Conservation (phyloP, 192 early-diverging fungal genomes). For the Coemansia sp. region DNA sequence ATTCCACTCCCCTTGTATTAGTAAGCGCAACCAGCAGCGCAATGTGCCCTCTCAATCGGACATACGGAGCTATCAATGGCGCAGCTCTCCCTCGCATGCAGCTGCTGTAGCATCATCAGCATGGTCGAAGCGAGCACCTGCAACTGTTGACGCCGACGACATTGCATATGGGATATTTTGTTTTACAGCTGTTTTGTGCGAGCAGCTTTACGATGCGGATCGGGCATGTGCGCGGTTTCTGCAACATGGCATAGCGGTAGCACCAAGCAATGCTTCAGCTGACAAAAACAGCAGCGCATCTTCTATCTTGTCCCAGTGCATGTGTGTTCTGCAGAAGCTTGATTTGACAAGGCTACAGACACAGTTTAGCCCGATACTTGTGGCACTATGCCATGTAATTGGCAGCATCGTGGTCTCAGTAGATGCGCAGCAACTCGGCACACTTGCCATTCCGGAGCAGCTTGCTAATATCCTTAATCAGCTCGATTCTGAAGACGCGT, state of each 20-base stretch:
- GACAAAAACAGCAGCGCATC: background rate
- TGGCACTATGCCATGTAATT: slow-evolving; percentile 17
- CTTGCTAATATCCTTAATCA: background rate
- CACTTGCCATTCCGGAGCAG: too few species aligned
- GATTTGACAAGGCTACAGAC: slow-evolving; percentile 9
- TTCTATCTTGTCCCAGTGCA: slow-evolving; percentile 7
- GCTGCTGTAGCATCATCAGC: too few species aligned
- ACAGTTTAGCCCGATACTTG: slow-evolving; percentile 17
- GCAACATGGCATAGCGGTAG: background rate
- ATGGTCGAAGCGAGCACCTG: too few species aligned
- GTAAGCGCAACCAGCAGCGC: too few species aligned
- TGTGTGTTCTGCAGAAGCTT: slow-evolving; percentile 22
- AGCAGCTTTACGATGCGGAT: too few species aligned
- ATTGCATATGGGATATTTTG: too few species aligned
- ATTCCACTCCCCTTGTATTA: too few species aligned
- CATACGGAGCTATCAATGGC: slow-evolving; percentile 27
- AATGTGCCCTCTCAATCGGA: slow-evolving; percentile 1
- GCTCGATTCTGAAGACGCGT: slow-evolving; percentile 35
- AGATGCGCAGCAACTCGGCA: too few species aligned
- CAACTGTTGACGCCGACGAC: too few species aligned
- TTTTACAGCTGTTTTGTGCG: too few species aligned
- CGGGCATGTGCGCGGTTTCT: background rate
- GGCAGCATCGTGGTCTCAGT: slow-evolving; percentile 16
- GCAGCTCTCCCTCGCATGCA: too few species aligned
- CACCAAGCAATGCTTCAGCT: background rate